Evolutionary conservation across 768 basidiomycete genomes (phyloP), one percentile per base, ranked within the genome.

Genomic region (Tulasnella sp.): DNA sequence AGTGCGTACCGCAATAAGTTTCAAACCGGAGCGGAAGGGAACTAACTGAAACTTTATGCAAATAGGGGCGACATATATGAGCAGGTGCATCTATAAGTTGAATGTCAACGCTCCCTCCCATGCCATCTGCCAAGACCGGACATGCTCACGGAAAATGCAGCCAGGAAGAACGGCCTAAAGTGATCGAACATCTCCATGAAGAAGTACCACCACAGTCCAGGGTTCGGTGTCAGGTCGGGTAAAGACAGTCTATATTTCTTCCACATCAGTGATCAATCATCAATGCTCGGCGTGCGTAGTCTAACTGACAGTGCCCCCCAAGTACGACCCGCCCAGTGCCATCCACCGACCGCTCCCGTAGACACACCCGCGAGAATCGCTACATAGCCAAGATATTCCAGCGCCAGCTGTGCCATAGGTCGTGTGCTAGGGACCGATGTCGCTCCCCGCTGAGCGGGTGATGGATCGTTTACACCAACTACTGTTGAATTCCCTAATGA

Each of bases 131-230:
- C 29, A n/a, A 15, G 7, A 38, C 34, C 34, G 34, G 7, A 38
- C 5, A 12, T 43, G 56, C 84, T 49, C 65, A 92, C 92, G 17
- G 85, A 87, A 70, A 97, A 98, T 17, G 87, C 88, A 77, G 92
- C 85, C 30, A 97, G 74, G 77, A 96, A 99, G 73, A 97, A 97
- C 3, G 85, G 81, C 29, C 96, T 76, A 75, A 97, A 99, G 68
- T 98, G 87, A 68, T 97, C 94, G 63, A 99, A 99, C 88, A 97
- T 97, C 69, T 98, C 94, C 10, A 92, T 97, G 73, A 98, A 97
- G 74, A 98, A 98, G 70, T 98, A 98, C 94, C 94, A 98, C 87
- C 92, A 92, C 27, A 97, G 72, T 1, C 96, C 94, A 3, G 88
- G 82, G 65, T 93, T 98, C 0, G 96, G 94, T 8, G 91, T 92